phyloP scores from a whole-genome alignment of 306 rosid genomes.

The Sindora glabra region DNA sequence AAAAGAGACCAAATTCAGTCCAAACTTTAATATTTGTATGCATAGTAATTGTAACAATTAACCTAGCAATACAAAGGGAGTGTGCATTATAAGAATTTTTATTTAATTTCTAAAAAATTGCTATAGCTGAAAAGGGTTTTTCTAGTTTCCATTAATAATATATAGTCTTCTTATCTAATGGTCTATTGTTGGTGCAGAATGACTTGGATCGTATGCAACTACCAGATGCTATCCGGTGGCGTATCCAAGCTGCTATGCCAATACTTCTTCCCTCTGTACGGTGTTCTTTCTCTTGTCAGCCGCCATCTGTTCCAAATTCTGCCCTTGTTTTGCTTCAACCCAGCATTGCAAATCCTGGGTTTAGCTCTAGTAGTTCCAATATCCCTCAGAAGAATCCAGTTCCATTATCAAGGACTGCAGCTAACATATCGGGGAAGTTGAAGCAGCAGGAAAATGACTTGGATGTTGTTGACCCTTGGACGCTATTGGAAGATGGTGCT shows the following conservation, averaged over 20 bases:
- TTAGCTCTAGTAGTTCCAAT: constrained; percentile 35
- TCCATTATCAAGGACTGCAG: constrained; percentile 34
- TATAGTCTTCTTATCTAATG: constrained; percentile 1
- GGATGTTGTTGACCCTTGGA: constrained; percentile 94
- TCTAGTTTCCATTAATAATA: background rate
- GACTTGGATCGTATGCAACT: constrained; percentile 80
- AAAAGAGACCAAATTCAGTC: background rate
- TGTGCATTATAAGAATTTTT: background rate
- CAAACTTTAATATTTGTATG: background rate
- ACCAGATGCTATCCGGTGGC: constrained; percentile 72
- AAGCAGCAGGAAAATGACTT: constrained; percentile 55
- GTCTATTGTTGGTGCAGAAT: constrained; percentile 41
- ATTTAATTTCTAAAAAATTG: background rate
- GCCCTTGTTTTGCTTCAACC: constrained; percentile 60
- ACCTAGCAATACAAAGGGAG: too few relatives aligned
- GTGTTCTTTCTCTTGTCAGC: constrained; percentile 66
- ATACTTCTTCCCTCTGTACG: constrained; percentile 47
- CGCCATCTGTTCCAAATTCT: constrained; percentile 47
- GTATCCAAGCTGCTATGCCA: constrained; percentile 93
- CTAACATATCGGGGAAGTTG: constrained; percentile 52
- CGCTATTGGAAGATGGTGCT: constrained; percentile 87
- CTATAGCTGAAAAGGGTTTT: background rate
- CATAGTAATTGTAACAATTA: too few relatives aligned
- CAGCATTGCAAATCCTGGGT: constrained; percentile 32
- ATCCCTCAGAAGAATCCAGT: constrained; percentile 37